Evolutionary conservation across 192 early-diverging fungal species (phyloP).

Genomic region (Pilobolus umbonatus): DNA sequence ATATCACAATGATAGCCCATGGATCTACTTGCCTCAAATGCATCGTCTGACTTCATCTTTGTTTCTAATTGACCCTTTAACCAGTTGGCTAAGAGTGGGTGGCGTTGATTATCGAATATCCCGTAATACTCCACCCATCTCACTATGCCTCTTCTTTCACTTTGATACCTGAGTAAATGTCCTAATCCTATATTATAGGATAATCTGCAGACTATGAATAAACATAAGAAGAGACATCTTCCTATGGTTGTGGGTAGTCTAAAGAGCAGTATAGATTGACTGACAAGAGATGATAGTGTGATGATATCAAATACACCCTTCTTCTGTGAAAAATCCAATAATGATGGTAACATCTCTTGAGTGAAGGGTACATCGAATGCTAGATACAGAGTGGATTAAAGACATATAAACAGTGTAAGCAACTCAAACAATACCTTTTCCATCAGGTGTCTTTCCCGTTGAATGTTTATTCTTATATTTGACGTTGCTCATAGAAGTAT

Average conservation of each 20-base stretch:
- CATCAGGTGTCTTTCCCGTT: slow-evolving; percentile 36
- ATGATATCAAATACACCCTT: slow-evolving; percentile 73
- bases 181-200: slow-evolving; percentile 85
- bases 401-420: background rate
- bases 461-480: too few relatives aligned
- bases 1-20: slow-evolving; percentile 5
- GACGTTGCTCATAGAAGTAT: too few relatives aligned
- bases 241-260: slow-evolving; percentile 45
- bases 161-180: slow-evolving; percentile 73
- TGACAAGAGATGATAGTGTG: slow-evolving; percentile 55
- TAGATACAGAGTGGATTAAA: slow-evolving; percentile 20
- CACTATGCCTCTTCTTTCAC: slow-evolving; percentile 65
- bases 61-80: slow-evolving; percentile 60
- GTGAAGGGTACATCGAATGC: slow-evolving; percentile 68
- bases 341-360: slow-evolving; percentile 65
- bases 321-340: slow-evolving; percentile 60
- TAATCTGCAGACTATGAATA: slow-evolving; percentile 85
- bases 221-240: slow-evolving; percentile 55
- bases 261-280: slow-evolving; percentile 61
- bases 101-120: slow-evolving; percentile 55
- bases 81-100: slow-evolving; percentile 46
- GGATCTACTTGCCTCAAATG: slow-evolving; percentile 58
- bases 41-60: slow-evolving; percentile 75
- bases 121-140: slow-evolving; percentile 59
- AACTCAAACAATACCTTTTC: slow-evolving; percentile 24